These are phyloP conservation scores for Sisymbrium altissimum DNA, from an alignment of 345 rosid species.

Conservation along the genomic window DNA sequence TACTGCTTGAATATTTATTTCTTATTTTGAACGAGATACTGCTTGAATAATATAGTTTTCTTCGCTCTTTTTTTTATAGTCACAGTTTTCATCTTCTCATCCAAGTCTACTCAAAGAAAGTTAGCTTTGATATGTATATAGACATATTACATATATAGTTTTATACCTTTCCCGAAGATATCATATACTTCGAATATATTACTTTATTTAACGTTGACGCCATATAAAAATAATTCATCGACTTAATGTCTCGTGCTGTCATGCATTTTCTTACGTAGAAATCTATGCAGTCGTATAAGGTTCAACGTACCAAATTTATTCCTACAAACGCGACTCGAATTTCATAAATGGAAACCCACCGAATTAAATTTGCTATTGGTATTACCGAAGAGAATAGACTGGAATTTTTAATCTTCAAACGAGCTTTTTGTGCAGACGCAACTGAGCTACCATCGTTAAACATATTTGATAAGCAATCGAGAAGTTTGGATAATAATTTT, in stretches of 20 bases:
- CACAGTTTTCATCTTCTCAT: neutral
- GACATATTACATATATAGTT: neutral
- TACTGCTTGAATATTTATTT: neutral
- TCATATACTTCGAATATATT: neutral
- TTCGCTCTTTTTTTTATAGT: neutral
- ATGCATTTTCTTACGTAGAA: constrained; percentile 16
- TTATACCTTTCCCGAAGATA: neutral
- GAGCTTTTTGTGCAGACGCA: too few species aligned
- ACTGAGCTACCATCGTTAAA: too few species aligned
- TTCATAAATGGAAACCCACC: neutral
- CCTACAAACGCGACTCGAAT: neutral
- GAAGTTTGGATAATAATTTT: too few species aligned
- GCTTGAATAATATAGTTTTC: too few species aligned
- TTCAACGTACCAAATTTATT: constrained; percentile 22
- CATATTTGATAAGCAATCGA: too few species aligned
- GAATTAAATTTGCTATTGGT: neutral
- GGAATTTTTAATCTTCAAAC: too few species aligned
- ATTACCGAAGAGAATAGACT: neutral
- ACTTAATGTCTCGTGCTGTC: constrained; percentile 11
- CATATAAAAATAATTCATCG: constrained; percentile 5
- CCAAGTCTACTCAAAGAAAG: constrained; percentile 18
- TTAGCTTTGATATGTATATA: constrained; percentile 8
- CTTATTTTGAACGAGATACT: too few species aligned
- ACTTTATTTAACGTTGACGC: constrained; percentile 4
- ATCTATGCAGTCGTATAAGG: constrained; percentile 15